phyloP scores from a whole-genome alignment of 164 flowering plant genomes.

The Chimonanthus salicifolius region DNA sequence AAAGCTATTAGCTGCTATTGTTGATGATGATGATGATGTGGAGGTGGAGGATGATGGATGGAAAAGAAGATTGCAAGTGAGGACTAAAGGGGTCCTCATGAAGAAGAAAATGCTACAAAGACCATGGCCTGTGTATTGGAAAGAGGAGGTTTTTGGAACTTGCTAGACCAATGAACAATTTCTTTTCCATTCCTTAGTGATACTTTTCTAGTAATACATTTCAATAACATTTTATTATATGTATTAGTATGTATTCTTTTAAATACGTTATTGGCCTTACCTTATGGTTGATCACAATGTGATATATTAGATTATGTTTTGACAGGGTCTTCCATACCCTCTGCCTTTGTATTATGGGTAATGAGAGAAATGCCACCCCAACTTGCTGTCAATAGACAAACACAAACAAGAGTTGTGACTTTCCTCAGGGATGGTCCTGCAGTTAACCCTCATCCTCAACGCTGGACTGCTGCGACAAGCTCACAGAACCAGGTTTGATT shows the following conservation, averaged over 20 bases:
- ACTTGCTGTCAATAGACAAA: slow-evolving; percentile 22
- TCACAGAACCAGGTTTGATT: slow-evolving; percentile 66
- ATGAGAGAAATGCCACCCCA: slow-evolving; percentile 82
- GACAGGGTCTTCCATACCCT: slow-evolving; percentile 84
- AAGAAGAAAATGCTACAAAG: no score
- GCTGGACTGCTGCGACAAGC: slow-evolving; percentile 61
- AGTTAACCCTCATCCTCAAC: slow-evolving; percentile 34
- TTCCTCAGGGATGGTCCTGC: slow-evolving; percentile 38
- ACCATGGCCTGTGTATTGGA: no score
- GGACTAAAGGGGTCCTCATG: no score
- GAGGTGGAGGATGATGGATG: no score
- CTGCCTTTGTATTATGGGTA: slow-evolving; percentile 69
- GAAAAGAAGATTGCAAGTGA: no score
- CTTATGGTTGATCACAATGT: background rate
- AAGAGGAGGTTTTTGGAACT: no score
- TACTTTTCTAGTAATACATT: no score
- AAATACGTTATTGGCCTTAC: background rate
- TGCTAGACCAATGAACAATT: no score
- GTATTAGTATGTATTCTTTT: background rate
- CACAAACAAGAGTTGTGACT: slow-evolving; percentile 46
- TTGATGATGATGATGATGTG: no score
- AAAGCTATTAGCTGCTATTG: no score
- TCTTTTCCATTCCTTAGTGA: no score
- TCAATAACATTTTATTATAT: background rate
- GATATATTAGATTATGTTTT: background rate